Evolutionary conservation across 176 grass and related monocot species (phyloP).

Genomic region (Triticum aestivum): DNA sequence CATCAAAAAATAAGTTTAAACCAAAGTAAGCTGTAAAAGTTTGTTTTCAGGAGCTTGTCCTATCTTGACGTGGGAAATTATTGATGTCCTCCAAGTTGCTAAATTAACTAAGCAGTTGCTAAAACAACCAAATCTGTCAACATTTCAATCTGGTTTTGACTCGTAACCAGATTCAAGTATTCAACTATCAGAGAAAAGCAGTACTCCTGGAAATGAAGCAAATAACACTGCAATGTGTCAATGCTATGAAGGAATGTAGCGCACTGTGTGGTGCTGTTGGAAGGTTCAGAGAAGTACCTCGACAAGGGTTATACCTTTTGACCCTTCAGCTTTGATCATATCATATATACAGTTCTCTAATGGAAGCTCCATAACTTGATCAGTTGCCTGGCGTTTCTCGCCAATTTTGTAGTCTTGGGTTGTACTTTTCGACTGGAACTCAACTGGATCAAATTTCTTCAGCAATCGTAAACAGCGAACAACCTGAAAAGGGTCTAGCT

Average conservation of each 20-base stretch:
- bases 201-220: slow-evolving; percentile 22
- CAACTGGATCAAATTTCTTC: slow-evolving; percentile 79
- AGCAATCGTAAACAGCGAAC: slow-evolving; percentile 76
- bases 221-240: slow-evolving; percentile 9
- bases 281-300: slow-evolving; percentile 63
- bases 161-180: slow-evolving; percentile 26
- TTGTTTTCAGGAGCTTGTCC: background rate
- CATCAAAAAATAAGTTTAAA: background rate
- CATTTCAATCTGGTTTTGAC: background rate
- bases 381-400: slow-evolving; percentile 71
- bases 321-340: slow-evolving; percentile 83
- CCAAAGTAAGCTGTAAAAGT: background rate
- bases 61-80: slow-evolving; percentile 23
- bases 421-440: slow-evolving; percentile 70
- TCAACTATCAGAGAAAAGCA: slow-evolving; percentile 4
- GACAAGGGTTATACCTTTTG: slow-evolving; percentile 87
- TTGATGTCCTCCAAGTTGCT: background rate
- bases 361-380: slow-evolving; percentile 88
- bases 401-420: slow-evolving; percentile 51
- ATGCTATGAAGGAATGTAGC: slow-evolving; percentile 6
- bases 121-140: background rate
- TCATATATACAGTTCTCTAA: slow-evolving; percentile 87
- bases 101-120: slow-evolving; percentile 19
- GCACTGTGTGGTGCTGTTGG: background rate
- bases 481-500: slow-evolving; percentile 47